Evolutionary conservation across 306 rosid genomes (phyloP).

Genomic region (Sicyos baderoa): DNA sequence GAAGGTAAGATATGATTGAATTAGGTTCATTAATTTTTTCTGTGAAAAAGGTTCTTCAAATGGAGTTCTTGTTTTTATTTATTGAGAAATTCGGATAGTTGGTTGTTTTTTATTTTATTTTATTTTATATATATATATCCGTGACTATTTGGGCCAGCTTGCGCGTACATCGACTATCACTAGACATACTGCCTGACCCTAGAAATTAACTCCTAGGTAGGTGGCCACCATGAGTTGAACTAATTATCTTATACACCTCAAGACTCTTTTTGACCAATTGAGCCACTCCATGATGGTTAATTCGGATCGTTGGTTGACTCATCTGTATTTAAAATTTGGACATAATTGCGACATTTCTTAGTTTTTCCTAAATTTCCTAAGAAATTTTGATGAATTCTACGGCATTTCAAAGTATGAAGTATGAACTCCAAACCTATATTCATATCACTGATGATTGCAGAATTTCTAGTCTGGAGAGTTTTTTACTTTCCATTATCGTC

Average conservation of each 20-base stretch:
- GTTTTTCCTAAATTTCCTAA: background rate
- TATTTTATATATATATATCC: no score
- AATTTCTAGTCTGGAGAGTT: background rate
- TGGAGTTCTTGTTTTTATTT: background rate
- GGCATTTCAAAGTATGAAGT: background rate
- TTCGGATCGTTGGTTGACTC: background rate
- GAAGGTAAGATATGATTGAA: slow-evolving; percentile 22
- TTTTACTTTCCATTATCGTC: no score
- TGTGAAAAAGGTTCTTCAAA: background rate
- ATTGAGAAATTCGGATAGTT: background rate
- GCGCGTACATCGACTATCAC: no score
- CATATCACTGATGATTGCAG: background rate
- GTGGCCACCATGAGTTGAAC: no score
- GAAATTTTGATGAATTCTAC: background rate
- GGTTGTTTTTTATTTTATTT: no score
- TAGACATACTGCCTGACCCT: no score
- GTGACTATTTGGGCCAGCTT: no score
- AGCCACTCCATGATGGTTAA: no score
- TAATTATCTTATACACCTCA: no score
- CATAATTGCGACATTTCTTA: background rate
- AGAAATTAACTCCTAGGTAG: no score
- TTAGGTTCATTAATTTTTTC: background rate
- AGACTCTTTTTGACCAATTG: no score
- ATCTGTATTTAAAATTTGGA: background rate
- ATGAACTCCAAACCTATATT: background rate